Conservation (phyloP, 306 rosid genomes). For the Citrullus mucosospermus region DNA sequence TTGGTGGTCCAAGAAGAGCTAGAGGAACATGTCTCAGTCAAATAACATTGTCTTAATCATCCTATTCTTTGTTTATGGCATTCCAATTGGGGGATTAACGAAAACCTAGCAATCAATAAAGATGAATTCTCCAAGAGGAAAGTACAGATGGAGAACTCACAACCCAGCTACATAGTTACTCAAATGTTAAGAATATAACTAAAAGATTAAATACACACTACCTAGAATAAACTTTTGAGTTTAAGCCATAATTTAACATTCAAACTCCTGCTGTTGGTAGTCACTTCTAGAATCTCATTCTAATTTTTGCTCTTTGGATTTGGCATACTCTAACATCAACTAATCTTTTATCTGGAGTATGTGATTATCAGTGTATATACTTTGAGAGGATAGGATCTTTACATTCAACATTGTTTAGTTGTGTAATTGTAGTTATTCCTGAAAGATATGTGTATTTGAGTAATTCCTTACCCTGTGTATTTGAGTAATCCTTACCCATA, state of each 20-base stretch:
- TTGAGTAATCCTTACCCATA: neutral
- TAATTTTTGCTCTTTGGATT: no score
- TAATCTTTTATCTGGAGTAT: no score
- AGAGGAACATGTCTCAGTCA: slow-evolving; percentile 75
- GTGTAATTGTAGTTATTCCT: neutral
- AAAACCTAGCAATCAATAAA: slow-evolving; percentile 51
- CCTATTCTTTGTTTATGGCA: slow-evolving; percentile 40
- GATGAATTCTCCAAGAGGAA: slow-evolving; percentile 44
- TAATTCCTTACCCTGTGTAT: no score
- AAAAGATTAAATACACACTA: neutral
- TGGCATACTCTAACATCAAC: no score
- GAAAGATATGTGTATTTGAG: neutral
- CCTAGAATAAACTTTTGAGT: neutral
- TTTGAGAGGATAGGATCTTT: no score
- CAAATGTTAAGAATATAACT: neutral
- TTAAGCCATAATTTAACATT: neutral
- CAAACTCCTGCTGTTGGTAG: neutral
- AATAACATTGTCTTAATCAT: slow-evolving; percentile 55
- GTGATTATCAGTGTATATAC: no score
- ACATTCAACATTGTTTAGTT: no score
- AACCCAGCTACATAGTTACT: slow-evolving; percentile 25
- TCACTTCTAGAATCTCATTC: neutral
- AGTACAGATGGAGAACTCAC: slow-evolving; percentile 58
- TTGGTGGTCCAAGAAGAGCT: slow-evolving; percentile 63
- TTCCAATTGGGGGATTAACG: slow-evolving; percentile 48